These are phyloP conservation scores for Whalleya microplaca DNA, from an alignment of 2,329 filamentous ascomycete species.

Conservation along the genomic window DNA sequence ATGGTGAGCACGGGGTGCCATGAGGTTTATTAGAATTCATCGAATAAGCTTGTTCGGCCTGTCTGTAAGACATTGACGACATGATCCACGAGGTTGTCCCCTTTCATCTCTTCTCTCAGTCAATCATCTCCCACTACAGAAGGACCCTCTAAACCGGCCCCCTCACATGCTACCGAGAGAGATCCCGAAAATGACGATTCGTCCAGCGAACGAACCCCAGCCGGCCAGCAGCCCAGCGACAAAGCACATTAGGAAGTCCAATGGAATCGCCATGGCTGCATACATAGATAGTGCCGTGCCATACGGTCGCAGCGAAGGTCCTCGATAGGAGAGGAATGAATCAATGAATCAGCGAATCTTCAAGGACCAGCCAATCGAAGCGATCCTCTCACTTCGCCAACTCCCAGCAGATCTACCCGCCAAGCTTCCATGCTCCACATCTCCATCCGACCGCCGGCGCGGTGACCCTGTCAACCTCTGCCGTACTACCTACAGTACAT, in stretches of 20 bases:
- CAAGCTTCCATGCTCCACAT: not conserved
- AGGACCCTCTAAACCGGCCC: conserved; percentile 9
- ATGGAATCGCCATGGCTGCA: not conserved
- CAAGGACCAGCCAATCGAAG: not conserved
- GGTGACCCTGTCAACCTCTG: not conserved
- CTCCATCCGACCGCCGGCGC: not conserved
- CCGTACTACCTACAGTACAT: not conserved
- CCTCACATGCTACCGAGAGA: conserved; percentile 26
- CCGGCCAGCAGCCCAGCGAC: not conserved
- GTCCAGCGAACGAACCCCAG: not conserved
- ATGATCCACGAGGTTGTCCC: conserved; percentile 17
- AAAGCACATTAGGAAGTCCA: not conserved
- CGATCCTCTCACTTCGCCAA: not conserved
- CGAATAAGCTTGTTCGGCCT: conserved; percentile 16
- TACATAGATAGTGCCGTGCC: too few relatives aligned
- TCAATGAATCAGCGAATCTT: not conserved
- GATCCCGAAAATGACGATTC: conserved; percentile 9
- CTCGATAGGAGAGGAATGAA: not conserved
- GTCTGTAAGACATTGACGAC: conserved; percentile 24
- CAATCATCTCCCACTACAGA: conserved; percentile 16
- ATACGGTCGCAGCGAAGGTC: too few relatives aligned
- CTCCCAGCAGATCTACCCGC: not conserved
- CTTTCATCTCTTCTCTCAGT: conserved; percentile 22
- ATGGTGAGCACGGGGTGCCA: not conserved
- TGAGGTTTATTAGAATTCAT: not conserved